Conservation (phyloP, 495 filamentous ascomycete species). For the Penicillium angulare region DNA sequence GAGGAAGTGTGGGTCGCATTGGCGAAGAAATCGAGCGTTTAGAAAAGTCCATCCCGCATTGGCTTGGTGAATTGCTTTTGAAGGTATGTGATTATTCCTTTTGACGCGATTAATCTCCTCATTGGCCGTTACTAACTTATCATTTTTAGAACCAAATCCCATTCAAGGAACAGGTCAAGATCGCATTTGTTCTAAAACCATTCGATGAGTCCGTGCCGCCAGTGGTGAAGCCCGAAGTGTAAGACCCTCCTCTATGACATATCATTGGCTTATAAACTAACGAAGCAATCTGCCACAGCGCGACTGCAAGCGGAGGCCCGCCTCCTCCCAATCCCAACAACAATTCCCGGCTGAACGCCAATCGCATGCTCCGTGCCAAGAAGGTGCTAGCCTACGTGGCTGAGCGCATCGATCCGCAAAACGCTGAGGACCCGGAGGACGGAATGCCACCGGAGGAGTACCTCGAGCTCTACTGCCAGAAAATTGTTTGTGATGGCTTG, state of each 20-base stretch:
- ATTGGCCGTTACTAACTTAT: slow-evolving; percentile 3
- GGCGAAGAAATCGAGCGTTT: slow-evolving; percentile 78
- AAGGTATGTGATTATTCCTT: slow-evolving; percentile 46
- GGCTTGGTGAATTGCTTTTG: slow-evolving; percentile 89
- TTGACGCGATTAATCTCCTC: not conserved
- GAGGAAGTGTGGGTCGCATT: slow-evolving; percentile 77
- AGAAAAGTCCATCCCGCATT: slow-evolving; percentile 81
- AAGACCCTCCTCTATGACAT: slow-evolving; percentile 11
- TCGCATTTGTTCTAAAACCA: slow-evolving; percentile 87
- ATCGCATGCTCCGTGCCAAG: slow-evolving; percentile 91
- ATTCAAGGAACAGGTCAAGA: slow-evolving; percentile 87
- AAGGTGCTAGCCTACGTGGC: slow-evolving; percentile 94
- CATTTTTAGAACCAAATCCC: slow-evolving; percentile 70
- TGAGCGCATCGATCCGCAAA: slow-evolving; percentile 75
- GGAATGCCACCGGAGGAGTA: slow-evolving; percentile 83
- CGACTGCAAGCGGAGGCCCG: slow-evolving; percentile 21
- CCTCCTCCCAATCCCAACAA: slow-evolving; percentile 31
- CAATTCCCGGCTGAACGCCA: slow-evolving; percentile 89
- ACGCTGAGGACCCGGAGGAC: slow-evolving; percentile 51
- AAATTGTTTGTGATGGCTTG: slow-evolving; percentile 69
- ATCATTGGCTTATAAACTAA: slow-evolving; percentile 4
- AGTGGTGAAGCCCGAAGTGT: slow-evolving; percentile 61
- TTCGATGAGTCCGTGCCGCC: slow-evolving; percentile 73
- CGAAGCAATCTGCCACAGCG: not conserved
- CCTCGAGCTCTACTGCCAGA: slow-evolving; percentile 89